Percentiles rank a stretch among this genome's conserved stretches.
Evolutionary conservation across 1,284 basidiomycete species (phyloP).

Genomic region (Leccinum subrobustum): DNA sequence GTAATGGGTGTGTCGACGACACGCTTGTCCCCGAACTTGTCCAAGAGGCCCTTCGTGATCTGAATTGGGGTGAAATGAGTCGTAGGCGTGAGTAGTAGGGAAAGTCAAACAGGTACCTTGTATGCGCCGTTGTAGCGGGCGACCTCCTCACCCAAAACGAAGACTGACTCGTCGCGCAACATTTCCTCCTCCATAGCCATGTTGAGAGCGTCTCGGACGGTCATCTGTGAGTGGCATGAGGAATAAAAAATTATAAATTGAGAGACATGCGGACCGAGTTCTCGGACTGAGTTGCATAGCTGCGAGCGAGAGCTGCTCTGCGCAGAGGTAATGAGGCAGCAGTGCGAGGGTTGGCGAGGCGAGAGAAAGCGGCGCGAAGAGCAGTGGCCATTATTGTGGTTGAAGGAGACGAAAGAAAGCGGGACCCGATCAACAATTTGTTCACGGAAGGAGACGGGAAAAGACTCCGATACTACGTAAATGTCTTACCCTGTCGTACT

Average conservation of each 20-base stretch:
- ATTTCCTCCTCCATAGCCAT: conserved; percentile 99
- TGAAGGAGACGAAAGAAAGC: conserved; percentile 29
- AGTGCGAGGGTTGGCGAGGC: conserved; percentile 52
- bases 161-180: conserved; percentile 93
- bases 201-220: conserved; percentile 97
- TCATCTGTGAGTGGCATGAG: conserved; percentile 64
- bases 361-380: conserved; percentile 60
- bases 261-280: conserved; percentile 46
- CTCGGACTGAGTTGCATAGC: conserved; percentile 64
- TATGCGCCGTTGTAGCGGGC: conserved; percentile 99
- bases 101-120: conserved; percentile 62
- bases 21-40: conserved; percentile 99
- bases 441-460: conserved; percentile 30
- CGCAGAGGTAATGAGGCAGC: conserved; percentile 40
- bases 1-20: conserved; percentile 98
- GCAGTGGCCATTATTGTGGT: conserved; percentile 58
- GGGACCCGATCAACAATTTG: conserved; percentile 24
- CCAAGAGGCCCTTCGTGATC: conserved; percentile 96
- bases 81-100: conserved; percentile 4
- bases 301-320: conserved; percentile 47
- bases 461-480: conserved; percentile 5
- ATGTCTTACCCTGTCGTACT: conserved; percentile 50
- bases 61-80: conserved; percentile 32
- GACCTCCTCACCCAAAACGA: conserved; percentile 97
- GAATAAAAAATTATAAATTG: not conserved